Conservation (phyloP, 768 basidiomycete species). For the Lentinula sp. region DNA sequence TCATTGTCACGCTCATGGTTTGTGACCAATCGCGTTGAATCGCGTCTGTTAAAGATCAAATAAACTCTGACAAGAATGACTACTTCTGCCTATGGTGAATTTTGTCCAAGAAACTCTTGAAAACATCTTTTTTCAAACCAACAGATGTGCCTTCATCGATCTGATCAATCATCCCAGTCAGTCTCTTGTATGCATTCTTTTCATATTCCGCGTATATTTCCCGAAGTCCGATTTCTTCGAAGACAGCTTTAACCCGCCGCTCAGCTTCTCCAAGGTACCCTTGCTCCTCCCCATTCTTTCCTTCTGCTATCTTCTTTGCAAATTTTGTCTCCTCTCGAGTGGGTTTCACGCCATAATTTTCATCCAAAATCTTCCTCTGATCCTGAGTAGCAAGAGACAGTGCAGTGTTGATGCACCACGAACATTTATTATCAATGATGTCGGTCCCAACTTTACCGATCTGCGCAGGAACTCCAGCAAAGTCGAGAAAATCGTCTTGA, state of each 20-base stretch:
- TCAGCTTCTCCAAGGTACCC: constrained; percentile 21
- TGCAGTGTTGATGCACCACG: constrained; percentile 94
- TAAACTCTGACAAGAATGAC: background rate
- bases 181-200: constrained; percentile 55
- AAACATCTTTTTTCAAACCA: constrained; percentile 60
- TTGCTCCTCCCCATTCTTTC: constrained; percentile 7
- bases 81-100: constrained; percentile 66
- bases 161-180: constrained; percentile 64
- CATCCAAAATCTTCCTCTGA: constrained; percentile 54
- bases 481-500: constrained; percentile 97
- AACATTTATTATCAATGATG: constrained; percentile 98
- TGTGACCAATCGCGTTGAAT: background rate
- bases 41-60: background rate
- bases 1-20: background rate
- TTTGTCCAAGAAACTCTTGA: constrained; percentile 83
- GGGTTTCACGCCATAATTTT: constrained; percentile 55
- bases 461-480: constrained; percentile 61
- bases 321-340: constrained; percentile 33
- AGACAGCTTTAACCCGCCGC: constrained; percentile 49
- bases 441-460: constrained; percentile 96
- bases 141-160: constrained; percentile 46
- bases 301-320: constrained; percentile 2
- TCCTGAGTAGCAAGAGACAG: constrained; percentile 47
- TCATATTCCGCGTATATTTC: constrained; percentile 75
- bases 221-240: constrained; percentile 63